Percentiles rank a stretch among this genome's conserved stretches.
phyloP scores from a whole-genome alignment of 352 stramenopile genomes.

The Phytophthora rubi region DNA sequence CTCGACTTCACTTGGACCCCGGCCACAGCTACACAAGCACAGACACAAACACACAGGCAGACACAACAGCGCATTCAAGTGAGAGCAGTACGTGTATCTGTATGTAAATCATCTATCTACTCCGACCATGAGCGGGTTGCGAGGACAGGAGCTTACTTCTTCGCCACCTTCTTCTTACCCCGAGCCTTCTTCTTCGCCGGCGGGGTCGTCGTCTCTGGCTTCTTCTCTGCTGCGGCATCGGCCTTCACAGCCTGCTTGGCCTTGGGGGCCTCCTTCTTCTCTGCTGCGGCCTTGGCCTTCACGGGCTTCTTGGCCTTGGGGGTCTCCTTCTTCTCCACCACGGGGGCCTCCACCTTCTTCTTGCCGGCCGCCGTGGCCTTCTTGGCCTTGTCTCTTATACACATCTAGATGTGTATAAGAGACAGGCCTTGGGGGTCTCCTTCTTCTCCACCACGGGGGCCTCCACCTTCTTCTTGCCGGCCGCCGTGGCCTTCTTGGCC shows the following conservation, averaged over 20 bases:
- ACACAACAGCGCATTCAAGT: not conserved
- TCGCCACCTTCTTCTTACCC: slow-evolving; percentile 37
- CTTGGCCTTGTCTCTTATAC: slow-evolving; percentile 11
- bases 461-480: slow-evolving; percentile 24
- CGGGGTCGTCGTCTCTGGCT: slow-evolving; percentile 18
- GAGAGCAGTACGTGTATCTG: slow-evolving; percentile 38
- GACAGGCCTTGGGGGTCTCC: no score
- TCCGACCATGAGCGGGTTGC: slow-evolving; percentile 13
- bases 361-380: slow-evolving; percentile 3
- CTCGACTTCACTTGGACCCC: not conserved
- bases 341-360: slow-evolving; percentile 17
- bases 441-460: no score
- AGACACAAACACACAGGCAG: not conserved
- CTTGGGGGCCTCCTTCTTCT: slow-evolving; percentile 14
- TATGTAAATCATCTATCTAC: slow-evolving; percentile 48
- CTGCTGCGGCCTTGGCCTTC: not conserved
- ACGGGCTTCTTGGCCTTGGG: slow-evolving; percentile 13
- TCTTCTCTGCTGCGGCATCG: not conserved
- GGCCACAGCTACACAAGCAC: not conserved
- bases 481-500: slow-evolving; percentile 45
- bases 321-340: slow-evolving; percentile 27
- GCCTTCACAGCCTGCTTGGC: not conserved
- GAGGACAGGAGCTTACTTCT: slow-evolving; percentile 33
- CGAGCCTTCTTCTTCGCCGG: slow-evolving; percentile 35
- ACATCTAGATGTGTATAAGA: no score